Evolutionary conservation across 2,329 filamentous ascomycete species (phyloP), one percentile per base, ranked within the genome.

Genomic region (Exophiala oligosperma): DNA sequence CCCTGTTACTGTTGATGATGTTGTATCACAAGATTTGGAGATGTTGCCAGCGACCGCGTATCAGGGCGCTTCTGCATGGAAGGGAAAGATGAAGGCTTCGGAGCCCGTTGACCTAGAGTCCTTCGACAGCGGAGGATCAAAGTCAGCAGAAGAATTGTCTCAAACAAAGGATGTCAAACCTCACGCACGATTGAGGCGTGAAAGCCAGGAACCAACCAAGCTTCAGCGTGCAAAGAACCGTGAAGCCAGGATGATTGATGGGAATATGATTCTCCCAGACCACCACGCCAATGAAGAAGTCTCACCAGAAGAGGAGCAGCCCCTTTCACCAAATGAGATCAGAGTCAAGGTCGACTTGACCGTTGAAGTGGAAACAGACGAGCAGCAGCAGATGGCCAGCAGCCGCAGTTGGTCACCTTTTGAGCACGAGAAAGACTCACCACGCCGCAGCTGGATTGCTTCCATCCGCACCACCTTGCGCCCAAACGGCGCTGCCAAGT

Each of bases 221-320:
- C 52, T 43, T 17, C 49, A 32, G 41, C 56, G 62, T 28, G 59
- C 61, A 28, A 54, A 53, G 43, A 60, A 66, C 41, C 56, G 62
- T 21, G 57, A 64, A 54, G 62, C 58, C n/a, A 55, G 58, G 38
- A 28, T 64, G 35, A 59, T 66, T 38, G 60, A 66, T 55, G 64
- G 64, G 21, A 38, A 50, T 4, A 58, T 66, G 3, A 60, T 61
- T 35, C 44, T 56, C 37, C 53, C 49, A 49, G 24, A 47, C 48
- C 40, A 17, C 21, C 40, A 17, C 21, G 49, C 53, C 50, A 63
- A 60, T 52, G 52, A 56, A 56, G 52, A 56, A 56, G 32, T 50
- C 9, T 60, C 49, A 24, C 51, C 53, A 12, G 17, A 17, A 17
- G 17, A 17, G 17, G 17, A 17, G 17, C 53, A 41, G 38, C 14